These are phyloP conservation scores for Aspergillus pseudoterreus DNA, from an alignment of 2,329 filamentous ascomycete species.

Conservation along the genomic window DNA sequence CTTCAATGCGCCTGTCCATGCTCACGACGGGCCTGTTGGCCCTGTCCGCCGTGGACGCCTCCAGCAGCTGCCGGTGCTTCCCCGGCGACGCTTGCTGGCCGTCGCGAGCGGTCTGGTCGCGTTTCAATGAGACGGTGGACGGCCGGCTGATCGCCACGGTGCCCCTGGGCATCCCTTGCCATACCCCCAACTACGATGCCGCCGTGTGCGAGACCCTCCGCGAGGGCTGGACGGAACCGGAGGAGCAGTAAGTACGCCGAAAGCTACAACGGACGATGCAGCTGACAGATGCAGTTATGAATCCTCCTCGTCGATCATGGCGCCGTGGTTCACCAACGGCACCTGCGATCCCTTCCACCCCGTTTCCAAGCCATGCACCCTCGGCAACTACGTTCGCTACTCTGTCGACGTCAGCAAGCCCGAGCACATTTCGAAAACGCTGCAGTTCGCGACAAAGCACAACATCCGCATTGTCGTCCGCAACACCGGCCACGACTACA, in stretches of 20 bases:
- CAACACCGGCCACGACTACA: constrained; percentile 41
- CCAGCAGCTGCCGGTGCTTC: constrained; percentile 42
- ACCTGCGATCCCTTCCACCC: constrained; percentile 42
- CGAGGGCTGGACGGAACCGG: constrained; percentile 43
- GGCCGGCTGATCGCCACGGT: constrained; percentile 51
- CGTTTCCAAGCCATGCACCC: constrained; percentile 22
- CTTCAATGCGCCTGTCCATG: not conserved
- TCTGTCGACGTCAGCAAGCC: constrained; percentile 32
- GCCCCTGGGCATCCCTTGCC: constrained; percentile 53
- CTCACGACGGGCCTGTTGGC: constrained; percentile 4
- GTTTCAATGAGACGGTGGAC: constrained; percentile 50
- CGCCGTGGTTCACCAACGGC: constrained; percentile 35
- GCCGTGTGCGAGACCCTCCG: constrained; percentile 41
- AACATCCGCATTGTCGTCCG: constrained; percentile 50
- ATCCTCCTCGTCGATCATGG: constrained; percentile 42
- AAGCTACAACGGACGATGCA: no score
- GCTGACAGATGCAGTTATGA: constrained; percentile 52
- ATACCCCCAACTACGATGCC: constrained; percentile 47
- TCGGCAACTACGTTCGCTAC: constrained; percentile 31
- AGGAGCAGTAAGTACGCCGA: constrained; percentile 39
- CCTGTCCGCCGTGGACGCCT: not conserved
- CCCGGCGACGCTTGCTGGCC: constrained; percentile 58
- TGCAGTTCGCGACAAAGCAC: constrained; percentile 43
- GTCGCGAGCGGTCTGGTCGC: constrained; percentile 41
- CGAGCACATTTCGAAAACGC: constrained; percentile 19